Percentiles rank a stretch among this genome's conserved stretches.
Evolutionary conservation across 176 grass and related monocot genomes (phyloP).

Genomic region (Chloris gayana): DNA sequence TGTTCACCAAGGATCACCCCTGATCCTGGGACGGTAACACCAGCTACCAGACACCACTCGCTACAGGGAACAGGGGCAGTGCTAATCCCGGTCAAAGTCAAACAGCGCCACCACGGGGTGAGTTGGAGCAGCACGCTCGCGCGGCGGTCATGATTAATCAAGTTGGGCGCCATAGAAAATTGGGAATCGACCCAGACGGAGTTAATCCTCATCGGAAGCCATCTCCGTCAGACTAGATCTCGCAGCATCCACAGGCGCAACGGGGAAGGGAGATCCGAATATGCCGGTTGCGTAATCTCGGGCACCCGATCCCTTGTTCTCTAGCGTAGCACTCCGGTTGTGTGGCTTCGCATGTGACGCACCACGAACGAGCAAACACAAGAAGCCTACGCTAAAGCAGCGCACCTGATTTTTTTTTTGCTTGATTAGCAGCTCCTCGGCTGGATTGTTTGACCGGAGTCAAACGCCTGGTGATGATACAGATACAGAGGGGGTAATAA

Average conservation of each 20-base stretch:
- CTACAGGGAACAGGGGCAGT: no score
- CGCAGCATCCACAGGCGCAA: not conserved
- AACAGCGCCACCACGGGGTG: not conserved
- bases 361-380: no score
- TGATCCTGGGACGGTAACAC: no score
- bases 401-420: no score
- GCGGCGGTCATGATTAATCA: not conserved
- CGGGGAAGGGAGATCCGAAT: not conserved
- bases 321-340: no score
- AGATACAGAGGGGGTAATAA: no score
- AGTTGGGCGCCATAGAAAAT: not conserved
- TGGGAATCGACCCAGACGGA: not conserved
- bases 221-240: not conserved
- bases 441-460: not conserved
- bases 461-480: not conserved
- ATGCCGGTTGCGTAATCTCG: constrained; percentile 1
- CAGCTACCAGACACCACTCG: no score
- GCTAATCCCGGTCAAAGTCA: not conserved
- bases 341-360: no score
- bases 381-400: no score
- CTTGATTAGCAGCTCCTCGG: no score
- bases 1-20: no score
- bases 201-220: not conserved
- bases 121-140: not conserved
- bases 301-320: no score